Evolutionary conservation across 257 asterid species (phyloP), one percentile per base, ranked within the genome.

Genomic region (Echites panduratus): DNA sequence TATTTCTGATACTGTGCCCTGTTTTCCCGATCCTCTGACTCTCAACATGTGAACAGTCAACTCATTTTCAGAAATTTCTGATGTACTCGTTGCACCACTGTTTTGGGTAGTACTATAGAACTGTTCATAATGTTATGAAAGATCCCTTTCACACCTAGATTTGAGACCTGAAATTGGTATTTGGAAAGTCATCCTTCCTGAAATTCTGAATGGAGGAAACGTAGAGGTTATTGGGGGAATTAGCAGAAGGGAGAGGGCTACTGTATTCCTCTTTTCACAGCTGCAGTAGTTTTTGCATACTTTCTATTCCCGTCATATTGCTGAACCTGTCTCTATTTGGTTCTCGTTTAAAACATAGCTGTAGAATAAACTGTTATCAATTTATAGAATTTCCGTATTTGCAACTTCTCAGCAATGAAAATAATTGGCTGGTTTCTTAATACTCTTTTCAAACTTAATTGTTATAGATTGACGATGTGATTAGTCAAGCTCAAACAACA

Each of bases 401-500:
- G 29, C 64, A 4, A 27, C 49, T 4, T 27, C n/a, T n/a, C 13
- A 26, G 17, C 68, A 47, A 27, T n/a, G 64, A 49, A 59, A 71
- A 17, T 57, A 43, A 63, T 22, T 63, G 4, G 64, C 52, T 62
- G 48, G 44, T 49, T 38, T 38, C 26, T 7, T 64, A 35, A 35
- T 63, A 6, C 43, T 63, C 2, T 11, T 16, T 63, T 67, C 13
- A 7, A 52, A 17, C 14, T 58, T 62, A 26, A 24, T 26, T 24
- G 43, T 64, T 4, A 49, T 62, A 95, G 98, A 92, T 95, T 75
- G 98, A 92, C 74, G 97, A 95, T 47, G 99, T 92, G 80, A 95
- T 95, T 76, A 79, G 82, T 84, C 99, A 95, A 95, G 99, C 98
- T 80, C 99, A 95, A 85, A 82, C 98, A 27, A 95, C 98, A 72